Evolutionary conservation across 305 asterid species (phyloP).

Genomic region (Plantago lanceolata): DNA sequence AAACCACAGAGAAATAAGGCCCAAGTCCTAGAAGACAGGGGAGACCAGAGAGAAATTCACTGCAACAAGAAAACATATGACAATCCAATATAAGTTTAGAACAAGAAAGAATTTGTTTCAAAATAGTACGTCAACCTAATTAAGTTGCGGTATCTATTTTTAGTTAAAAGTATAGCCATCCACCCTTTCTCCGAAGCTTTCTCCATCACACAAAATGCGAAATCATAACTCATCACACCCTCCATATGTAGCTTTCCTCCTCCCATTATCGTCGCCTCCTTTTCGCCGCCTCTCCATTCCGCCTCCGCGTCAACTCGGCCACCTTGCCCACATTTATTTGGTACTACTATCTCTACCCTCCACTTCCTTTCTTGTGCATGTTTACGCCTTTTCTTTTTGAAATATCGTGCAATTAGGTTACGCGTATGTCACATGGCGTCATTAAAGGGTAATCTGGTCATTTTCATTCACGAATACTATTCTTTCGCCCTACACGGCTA

Average conservation of each 20-base stretch:
- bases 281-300: slow-evolving; percentile 24
- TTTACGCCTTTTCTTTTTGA: neutral
- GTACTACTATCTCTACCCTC: slow-evolving; percentile 12
- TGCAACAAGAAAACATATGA: slow-evolving; percentile 15
- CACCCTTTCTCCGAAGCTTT: slow-evolving; percentile 24
- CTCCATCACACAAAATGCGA: slow-evolving; percentile 1
- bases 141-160: neutral
- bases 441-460: too few species aligned
- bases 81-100: neutral
- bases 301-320: slow-evolving; percentile 29
- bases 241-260: slow-evolving; percentile 12
- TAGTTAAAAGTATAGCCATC: neutral
- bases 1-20: neutral
- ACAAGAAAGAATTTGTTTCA: neutral
- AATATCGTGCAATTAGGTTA: too few species aligned
- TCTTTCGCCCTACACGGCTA: too few species aligned
- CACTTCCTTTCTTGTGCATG: neutral
- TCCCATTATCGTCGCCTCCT: slow-evolving; percentile 26
- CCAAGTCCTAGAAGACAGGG: slow-evolving; percentile 18
- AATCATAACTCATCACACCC: neutral
- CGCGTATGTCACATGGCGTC: too few species aligned
- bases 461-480: too few species aligned
- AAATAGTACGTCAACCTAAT: neutral
- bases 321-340: slow-evolving; percentile 11
- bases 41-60: slow-evolving; percentile 20